Percentiles rank a stretch among this genome's conserved stretches.
These are phyloP conservation scores for Sclerotinia nivalis DNA, from an alignment of 2,329 filamentous ascomycete species.

Conservation along the genomic window DNA sequence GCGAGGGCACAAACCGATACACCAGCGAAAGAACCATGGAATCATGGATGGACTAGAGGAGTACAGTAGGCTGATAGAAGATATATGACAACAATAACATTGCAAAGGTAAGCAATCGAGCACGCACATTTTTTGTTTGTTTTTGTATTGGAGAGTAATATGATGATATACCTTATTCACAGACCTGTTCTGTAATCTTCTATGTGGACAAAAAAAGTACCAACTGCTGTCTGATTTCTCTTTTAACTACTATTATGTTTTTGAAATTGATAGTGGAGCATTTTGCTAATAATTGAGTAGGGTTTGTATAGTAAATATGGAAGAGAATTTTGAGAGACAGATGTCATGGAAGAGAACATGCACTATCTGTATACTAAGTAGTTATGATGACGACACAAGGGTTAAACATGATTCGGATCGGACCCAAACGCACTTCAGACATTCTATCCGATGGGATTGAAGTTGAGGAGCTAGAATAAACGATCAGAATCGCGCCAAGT, in stretches of 20 bases:
- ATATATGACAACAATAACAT: background rate
- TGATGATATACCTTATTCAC: constrained; percentile 75
- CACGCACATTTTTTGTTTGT: constrained; percentile 24
- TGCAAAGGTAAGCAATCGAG: background rate
- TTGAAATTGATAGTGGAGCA: background rate
- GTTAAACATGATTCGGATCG: background rate
- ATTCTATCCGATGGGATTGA: background rate
- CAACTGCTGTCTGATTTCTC: constrained; percentile 77
- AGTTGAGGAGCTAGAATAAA: background rate
- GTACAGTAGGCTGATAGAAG: background rate
- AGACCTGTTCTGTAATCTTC: constrained; percentile 77
- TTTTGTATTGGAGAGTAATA: constrained; percentile 43
- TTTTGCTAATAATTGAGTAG: constrained; percentile 23
- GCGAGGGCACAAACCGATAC: constrained; percentile 81
- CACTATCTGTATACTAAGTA: background rate
- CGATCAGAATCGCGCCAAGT: background rate
- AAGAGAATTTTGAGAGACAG: background rate
- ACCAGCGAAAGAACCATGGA: constrained; percentile 82
- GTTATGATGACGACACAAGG: background rate
- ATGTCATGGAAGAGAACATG: background rate
- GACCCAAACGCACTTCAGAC: background rate
- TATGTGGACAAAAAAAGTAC: constrained; percentile 70
- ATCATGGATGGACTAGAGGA: constrained; percentile 80
- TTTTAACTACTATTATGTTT: constrained; percentile 13
- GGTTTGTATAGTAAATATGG: background rate